Evolutionary conservation across 2,329 filamentous ascomycete species (phyloP).

Genomic region (Uncinocarpus reesii): DNA sequence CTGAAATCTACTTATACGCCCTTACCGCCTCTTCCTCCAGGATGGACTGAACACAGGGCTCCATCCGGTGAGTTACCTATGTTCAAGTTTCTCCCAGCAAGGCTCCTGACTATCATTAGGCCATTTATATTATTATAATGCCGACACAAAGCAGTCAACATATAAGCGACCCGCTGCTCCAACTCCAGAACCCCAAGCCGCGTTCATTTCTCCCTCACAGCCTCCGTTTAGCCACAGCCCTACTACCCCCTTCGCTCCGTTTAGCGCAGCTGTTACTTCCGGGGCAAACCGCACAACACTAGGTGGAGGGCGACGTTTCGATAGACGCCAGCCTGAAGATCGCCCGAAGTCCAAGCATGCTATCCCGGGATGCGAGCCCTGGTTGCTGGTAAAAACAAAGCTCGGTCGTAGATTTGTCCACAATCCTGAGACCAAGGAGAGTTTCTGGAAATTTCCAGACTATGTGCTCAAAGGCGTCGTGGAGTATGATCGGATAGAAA

Average conservation of each 20-base stretch:
- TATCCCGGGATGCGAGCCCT: conserved; percentile 74
- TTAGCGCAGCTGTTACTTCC: conserved; percentile 20
- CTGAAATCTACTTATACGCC: conserved; percentile 67
- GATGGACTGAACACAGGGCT: conserved; percentile 90
- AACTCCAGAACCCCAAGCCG: conserved; percentile 16
- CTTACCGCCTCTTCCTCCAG: conserved; percentile 57
- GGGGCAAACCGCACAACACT: conserved; percentile 39
- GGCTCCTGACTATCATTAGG: conserved; percentile 37
- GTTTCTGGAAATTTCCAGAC: conserved; percentile 89
- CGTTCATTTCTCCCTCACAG: conserved; percentile 7
- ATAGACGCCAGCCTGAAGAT: conserved; percentile 60
- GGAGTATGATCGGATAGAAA: conserved; percentile 61
- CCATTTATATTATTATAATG: conserved; percentile 81
- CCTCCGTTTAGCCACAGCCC: conserved; percentile 24
- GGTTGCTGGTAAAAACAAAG: conserved; percentile 89
- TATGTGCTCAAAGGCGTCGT: conserved; percentile 66
- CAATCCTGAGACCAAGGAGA: conserved; percentile 74
- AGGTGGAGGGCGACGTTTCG: conserved; percentile 46
- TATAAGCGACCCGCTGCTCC: conserved; percentile 60
- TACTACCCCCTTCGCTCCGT: conserved; percentile 31
- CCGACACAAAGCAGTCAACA: conserved; percentile 71
- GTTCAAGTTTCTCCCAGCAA: not conserved
- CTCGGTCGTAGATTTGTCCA: conserved; percentile 81
- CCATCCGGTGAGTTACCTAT: conserved; percentile 51
- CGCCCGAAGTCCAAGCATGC: conserved; percentile 67